phyloP scores from a whole-genome alignment of 208 protist genomes.

The Trypanosoma conorhini region DNA sequence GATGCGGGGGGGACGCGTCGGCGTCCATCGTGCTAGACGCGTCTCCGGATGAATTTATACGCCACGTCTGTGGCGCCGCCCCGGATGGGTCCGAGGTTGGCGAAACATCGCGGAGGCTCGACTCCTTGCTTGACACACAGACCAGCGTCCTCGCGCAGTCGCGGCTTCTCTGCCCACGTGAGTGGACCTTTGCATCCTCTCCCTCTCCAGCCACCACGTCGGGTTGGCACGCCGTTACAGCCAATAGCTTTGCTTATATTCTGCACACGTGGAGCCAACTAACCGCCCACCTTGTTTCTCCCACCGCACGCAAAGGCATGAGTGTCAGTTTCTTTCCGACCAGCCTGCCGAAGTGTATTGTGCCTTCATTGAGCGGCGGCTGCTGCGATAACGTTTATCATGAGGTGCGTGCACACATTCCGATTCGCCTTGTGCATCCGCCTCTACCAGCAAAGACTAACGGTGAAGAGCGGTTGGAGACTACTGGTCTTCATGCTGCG shows the following conservation, averaged over 20 bases:
- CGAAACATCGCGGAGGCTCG: neutral
- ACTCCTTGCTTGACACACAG: neutral
- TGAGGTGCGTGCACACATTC: constrained; percentile 27
- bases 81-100: neutral
- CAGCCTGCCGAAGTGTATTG: constrained; percentile 1
- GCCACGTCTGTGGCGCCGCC: neutral
- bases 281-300: constrained; percentile 4
- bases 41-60: constrained; percentile 6
- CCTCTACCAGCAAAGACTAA: neutral
- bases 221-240: constrained; percentile 13
- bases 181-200: constrained; percentile 22
- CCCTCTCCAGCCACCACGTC: neutral
- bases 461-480: neutral
- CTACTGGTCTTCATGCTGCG: constrained; percentile 3
- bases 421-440: constrained; percentile 13
- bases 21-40: neutral
- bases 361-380: neutral
- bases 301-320: neutral
- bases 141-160: neutral
- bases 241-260: constrained; percentile 21
- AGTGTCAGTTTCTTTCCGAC: constrained; percentile 25
- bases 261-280: constrained; percentile 23
- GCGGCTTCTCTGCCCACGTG: neutral
- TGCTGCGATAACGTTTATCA: constrained; percentile 12
- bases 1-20: neutral